Conservation (phyloP, 2,329 filamentous ascomycete genomes). For the Hypoxylon sp. region DNA sequence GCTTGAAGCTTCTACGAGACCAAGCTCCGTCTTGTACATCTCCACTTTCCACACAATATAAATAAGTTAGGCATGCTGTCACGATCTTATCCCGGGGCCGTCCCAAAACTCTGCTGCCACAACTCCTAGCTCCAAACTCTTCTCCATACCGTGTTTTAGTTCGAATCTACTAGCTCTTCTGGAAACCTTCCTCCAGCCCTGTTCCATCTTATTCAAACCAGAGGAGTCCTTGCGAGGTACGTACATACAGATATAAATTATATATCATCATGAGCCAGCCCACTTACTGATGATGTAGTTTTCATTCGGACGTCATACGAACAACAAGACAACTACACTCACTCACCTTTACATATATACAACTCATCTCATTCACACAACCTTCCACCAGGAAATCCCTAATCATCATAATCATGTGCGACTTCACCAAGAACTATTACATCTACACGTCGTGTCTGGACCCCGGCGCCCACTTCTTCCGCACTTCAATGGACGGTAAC, state of each 20-base stretch:
- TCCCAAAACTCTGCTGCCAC: conserved; percentile 21
- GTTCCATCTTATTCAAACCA: conserved; percentile 1
- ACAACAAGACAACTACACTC: conserved; percentile 5
- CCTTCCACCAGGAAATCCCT: conserved; percentile 9
- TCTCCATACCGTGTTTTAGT: conserved; percentile 4
- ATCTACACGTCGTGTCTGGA: conserved; percentile 77
- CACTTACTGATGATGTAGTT: conserved; percentile 14
- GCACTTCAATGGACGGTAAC: conserved; percentile 72
- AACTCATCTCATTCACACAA: background rate
- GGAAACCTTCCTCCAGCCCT: conserved; percentile 10
- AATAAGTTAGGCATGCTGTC: conserved; percentile 40
- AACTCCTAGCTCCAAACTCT: conserved; percentile 5
- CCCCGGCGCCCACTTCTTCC: conserved; percentile 75
- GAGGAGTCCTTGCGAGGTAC: conserved; percentile 22
- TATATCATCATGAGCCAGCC: conserved; percentile 1
- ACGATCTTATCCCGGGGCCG: conserved; percentile 27
- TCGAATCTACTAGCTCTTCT: conserved; percentile 9
- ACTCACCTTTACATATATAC: no score
- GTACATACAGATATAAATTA: conserved; percentile 3
- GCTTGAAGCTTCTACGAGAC: conserved; percentile 36
- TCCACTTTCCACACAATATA: conserved; percentile 36
- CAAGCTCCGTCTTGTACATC: conserved; percentile 25
- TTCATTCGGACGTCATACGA: conserved; percentile 8
- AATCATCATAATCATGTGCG: conserved; percentile 56
- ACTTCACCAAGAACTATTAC: conserved; percentile 79